Conservation (phyloP, 2,329 filamentous ascomycete genomes). For the Paracoccidioides brasiliensis region DNA sequence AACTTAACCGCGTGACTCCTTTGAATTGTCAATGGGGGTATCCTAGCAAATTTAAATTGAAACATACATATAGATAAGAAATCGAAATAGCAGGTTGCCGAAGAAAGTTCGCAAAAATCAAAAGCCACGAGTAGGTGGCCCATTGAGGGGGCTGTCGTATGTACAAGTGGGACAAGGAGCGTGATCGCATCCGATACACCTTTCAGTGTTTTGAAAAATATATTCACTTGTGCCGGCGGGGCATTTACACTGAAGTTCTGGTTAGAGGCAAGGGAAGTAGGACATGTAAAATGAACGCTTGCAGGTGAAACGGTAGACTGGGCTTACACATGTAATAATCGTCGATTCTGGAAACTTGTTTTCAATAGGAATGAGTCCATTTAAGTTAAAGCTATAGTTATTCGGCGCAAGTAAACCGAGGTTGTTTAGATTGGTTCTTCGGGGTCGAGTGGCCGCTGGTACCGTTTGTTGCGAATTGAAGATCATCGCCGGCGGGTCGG, state of each 20-base stretch:
- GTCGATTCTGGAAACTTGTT: background rate
- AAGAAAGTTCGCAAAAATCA: background rate
- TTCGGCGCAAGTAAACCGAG: background rate
- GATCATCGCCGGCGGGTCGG: background rate
- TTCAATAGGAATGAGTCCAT: background rate
- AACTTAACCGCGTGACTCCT: too few species aligned
- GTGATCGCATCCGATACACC: slow-evolving; percentile 8
- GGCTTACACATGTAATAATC: slow-evolving; percentile 8
- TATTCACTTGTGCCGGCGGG: background rate
- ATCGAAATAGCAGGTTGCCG: background rate
- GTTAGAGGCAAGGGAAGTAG: background rate
- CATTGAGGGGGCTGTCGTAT: background rate
- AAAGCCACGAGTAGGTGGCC: background rate
- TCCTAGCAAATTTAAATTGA: too few species aligned
- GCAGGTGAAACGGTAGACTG: background rate
- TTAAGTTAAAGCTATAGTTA: background rate
- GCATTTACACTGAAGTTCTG: slow-evolving; percentile 6
- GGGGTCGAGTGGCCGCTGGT: too few species aligned
- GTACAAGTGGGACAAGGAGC: slow-evolving; percentile 5
- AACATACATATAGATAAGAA: too few species aligned
- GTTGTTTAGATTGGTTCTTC: background rate
- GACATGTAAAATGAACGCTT: background rate
- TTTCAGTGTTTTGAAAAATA: background rate
- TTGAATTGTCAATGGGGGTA: too few species aligned
- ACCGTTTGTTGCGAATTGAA: background rate